phyloP scores from a whole-genome alignment of 768 basidiomycete genomes.

The Tricholoma flavovirens region DNA sequence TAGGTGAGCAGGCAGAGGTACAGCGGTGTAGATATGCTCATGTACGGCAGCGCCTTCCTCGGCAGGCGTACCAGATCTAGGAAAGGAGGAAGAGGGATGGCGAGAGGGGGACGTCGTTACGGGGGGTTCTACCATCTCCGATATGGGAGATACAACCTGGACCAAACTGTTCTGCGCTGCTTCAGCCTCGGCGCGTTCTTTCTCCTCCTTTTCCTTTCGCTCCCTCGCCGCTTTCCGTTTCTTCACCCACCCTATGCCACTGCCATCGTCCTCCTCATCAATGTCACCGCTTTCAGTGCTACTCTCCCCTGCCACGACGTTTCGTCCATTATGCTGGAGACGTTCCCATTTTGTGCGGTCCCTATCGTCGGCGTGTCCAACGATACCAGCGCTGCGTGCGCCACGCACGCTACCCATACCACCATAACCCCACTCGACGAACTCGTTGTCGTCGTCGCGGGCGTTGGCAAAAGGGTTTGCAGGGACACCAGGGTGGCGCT shows the following conservation, averaged over 20 bases:
- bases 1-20: slow-evolving; percentile 10
- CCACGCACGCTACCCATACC: slow-evolving; percentile 67
- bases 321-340: slow-evolving; percentile 24
- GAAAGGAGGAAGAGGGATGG: neutral
- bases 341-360: slow-evolving; percentile 29
- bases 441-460: slow-evolving; percentile 68
- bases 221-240: slow-evolving; percentile 54
- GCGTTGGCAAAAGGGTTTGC: slow-evolving; percentile 61
- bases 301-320: slow-evolving; percentile 18
- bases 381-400: slow-evolving; percentile 18
- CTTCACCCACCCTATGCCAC: slow-evolving; percentile 83
- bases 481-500: slow-evolving; percentile 21
- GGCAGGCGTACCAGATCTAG: neutral
- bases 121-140: neutral
- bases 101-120: neutral
- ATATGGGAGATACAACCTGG: slow-evolving; percentile 1
- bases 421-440: slow-evolving; percentile 91
- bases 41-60: neutral
- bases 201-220: slow-evolving; percentile 40
- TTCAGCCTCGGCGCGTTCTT: slow-evolving; percentile 33
- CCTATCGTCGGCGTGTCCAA: slow-evolving; percentile 22
- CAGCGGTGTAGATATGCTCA: slow-evolving; percentile 14
- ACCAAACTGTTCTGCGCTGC: slow-evolving; percentile 16
- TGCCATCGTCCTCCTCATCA: slow-evolving; percentile 63
- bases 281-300: slow-evolving; percentile 21